Percentiles rank a stretch among this genome's conserved stretches.
Conservation (phyloP, 2,329 filamentous ascomycete genomes). For the Paecilomyces variotii region DNA sequence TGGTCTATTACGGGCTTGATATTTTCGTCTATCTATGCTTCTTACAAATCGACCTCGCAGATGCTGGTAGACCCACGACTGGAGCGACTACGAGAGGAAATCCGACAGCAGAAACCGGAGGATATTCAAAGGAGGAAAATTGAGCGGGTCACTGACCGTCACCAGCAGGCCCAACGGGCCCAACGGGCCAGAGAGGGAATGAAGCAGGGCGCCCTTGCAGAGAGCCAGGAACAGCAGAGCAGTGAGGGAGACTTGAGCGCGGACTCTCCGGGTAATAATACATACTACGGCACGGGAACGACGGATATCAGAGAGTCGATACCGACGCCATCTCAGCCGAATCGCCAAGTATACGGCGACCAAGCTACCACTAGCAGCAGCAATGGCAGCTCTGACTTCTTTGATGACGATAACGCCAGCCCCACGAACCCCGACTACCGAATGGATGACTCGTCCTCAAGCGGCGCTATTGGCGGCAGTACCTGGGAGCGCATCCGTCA, state of each 20-base stretch:
- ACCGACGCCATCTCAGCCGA: background rate
- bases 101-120: slow-evolving; percentile 11
- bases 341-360: background rate
- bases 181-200: slow-evolving; percentile 2
- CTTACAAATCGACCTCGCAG: slow-evolving; percentile 7
- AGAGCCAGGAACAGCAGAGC: background rate
- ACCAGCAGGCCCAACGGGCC: background rate
- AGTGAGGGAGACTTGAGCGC: background rate
- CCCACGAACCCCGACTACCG: slow-evolving; percentile 27
- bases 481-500: slow-evolving; percentile 32
- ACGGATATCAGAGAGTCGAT: background rate
- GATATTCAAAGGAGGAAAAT: slow-evolving; percentile 14
- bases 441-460: slow-evolving; percentile 1
- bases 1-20: slow-evolving; percentile 5
- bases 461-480: slow-evolving; percentile 14
- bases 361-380: slow-evolving; percentile 1
- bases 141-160: slow-evolving; percentile 7
- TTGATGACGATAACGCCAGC: slow-evolving; percentile 29
- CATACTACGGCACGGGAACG: background rate
- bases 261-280: background rate
- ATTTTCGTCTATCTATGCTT: slow-evolving; percentile 3
- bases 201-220: background rate
- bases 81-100: slow-evolving; percentile 12
- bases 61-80: slow-evolving; percentile 17
- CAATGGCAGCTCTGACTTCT: slow-evolving; percentile 17